Conservation (phyloP, 116 monocot genomes). For the Phalaenopsis hybrid region DNA sequence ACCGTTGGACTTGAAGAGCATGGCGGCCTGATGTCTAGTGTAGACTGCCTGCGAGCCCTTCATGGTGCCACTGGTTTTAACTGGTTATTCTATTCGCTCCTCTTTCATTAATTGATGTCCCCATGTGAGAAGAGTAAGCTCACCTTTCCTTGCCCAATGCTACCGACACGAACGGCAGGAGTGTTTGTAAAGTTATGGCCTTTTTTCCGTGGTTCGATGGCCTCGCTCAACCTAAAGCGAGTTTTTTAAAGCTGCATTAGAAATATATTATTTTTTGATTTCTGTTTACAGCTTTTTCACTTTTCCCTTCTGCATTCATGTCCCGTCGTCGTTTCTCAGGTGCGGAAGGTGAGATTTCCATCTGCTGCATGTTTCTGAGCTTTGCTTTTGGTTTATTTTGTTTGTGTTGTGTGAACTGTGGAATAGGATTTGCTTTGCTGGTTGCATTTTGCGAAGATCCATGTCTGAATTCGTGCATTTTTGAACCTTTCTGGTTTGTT, state of each 20-base stretch:
- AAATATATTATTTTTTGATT: neutral
- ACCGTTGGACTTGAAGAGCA: no score
- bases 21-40: no score
- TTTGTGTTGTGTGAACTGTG: neutral
- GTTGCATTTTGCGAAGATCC: neutral
- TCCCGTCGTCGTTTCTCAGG: neutral
- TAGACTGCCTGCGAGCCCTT: no score
- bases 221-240: no score
- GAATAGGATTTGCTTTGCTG: neutral
- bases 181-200: no score
- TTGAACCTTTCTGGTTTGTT: neutral
- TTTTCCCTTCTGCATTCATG: neutral
- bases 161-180: no score
- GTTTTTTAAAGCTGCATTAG: neutral
- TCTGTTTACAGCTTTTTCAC: neutral
- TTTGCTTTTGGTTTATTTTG: neutral
- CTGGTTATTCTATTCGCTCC: no score
- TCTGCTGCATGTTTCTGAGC: neutral
- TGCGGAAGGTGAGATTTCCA: neutral
- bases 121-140: no score
- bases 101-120: no score
- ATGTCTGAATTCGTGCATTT: neutral
- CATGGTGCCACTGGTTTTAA: no score
- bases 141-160: no score
- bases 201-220: no score